A percentile compares a stretch with the other conserved stretches of the same genome.
Evolutionary conservation across 495 filamentous ascomycete genomes (phyloP).

Genomic region (Neurospora terricola): DNA sequence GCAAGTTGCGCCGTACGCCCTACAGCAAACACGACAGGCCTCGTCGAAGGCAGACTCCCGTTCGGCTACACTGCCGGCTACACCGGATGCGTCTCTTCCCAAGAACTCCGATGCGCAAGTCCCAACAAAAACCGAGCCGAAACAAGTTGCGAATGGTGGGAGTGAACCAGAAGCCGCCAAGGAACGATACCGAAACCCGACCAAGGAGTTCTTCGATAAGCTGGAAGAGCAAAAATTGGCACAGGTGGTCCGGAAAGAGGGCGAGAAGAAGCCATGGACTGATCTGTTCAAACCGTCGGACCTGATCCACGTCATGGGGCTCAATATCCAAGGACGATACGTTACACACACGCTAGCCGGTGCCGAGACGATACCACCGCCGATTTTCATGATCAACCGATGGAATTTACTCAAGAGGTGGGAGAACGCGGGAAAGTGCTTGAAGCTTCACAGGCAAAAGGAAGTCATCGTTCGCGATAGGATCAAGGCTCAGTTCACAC

Average conservation of each 20-base stretch:
- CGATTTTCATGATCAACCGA: slow-evolving; percentile 21
- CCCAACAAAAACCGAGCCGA: background rate
- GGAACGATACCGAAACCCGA: background rate
- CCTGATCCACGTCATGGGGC: slow-evolving; percentile 44
- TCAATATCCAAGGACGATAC: slow-evolving; percentile 37
- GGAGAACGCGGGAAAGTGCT: slow-evolving; percentile 10
- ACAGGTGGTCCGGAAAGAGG: background rate
- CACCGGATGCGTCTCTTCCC: background rate
- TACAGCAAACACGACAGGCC: background rate
- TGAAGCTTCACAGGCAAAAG: slow-evolving; percentile 14
- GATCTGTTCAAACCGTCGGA: slow-evolving; percentile 13
- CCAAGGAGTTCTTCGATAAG: background rate
- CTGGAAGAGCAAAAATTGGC: background rate
- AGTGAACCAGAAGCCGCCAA: background rate
- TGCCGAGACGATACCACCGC: slow-evolving; percentile 16
- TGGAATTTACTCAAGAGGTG: slow-evolving; percentile 9
- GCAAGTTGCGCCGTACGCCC: background rate
- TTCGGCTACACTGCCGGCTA: background rate
- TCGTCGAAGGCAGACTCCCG: background rate
- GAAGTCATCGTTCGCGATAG: slow-evolving; percentile 7
- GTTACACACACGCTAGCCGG: slow-evolving; percentile 40
- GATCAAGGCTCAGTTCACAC: slow-evolving; percentile 10
- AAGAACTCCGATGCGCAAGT: background rate
- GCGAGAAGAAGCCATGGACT: background rate
- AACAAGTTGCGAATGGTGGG: background rate